Percentiles rank a stretch among this genome's conserved stretches.
phyloP scores from a whole-genome alignment of 805 yeast species.

The Spencermartinsiella europaea region DNA sequence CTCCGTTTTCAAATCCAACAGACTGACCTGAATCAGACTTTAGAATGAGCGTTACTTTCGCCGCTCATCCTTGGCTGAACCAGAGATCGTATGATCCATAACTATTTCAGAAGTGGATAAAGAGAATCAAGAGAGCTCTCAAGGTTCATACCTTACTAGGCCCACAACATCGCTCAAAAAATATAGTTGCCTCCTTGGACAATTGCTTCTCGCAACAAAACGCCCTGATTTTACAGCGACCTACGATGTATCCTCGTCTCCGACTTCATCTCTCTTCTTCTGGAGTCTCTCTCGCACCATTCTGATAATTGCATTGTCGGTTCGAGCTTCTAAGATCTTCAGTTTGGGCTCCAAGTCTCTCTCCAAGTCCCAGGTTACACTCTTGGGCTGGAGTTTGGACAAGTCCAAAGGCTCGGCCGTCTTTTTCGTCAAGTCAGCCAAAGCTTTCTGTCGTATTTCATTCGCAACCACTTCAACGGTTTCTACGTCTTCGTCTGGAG shows the following conservation, averaged over 20 bases:
- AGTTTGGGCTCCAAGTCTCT: slow-evolving; percentile 37
- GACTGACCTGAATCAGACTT: too few species aligned
- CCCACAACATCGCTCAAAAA: too few species aligned
- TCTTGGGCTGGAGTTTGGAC: slow-evolving; percentile 24
- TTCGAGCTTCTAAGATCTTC: slow-evolving; percentile 36
- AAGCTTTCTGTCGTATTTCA: slow-evolving; percentile 27
- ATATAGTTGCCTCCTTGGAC: too few species aligned
- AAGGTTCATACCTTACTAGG: too few species aligned
- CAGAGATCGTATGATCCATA: too few species aligned
- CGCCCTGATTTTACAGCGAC: too few species aligned
- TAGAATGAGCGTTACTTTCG: too few species aligned
- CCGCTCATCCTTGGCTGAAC: too few species aligned
- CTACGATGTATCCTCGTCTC: not conserved
- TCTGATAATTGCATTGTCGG: slow-evolving; percentile 39
- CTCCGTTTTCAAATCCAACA: too few species aligned
- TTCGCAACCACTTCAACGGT: slow-evolving; percentile 37
- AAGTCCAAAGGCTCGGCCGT: slow-evolving; percentile 20
- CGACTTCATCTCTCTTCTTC: not conserved
- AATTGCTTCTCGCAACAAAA: too few species aligned
- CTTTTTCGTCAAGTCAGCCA: slow-evolving; percentile 21
- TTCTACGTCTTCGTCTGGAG: slow-evolving; percentile 29
- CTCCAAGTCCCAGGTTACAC: slow-evolving; percentile 35
- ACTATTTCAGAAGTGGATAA: too few species aligned
- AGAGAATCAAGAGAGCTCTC: too few species aligned
- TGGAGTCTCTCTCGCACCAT: slow-evolving; percentile 35